A percentile compares a stretch with the other conserved stretches of the same genome.
Conservation (phyloP, 192 early-diverging fungal species). For the Helicostylum pulchrum region DNA sequence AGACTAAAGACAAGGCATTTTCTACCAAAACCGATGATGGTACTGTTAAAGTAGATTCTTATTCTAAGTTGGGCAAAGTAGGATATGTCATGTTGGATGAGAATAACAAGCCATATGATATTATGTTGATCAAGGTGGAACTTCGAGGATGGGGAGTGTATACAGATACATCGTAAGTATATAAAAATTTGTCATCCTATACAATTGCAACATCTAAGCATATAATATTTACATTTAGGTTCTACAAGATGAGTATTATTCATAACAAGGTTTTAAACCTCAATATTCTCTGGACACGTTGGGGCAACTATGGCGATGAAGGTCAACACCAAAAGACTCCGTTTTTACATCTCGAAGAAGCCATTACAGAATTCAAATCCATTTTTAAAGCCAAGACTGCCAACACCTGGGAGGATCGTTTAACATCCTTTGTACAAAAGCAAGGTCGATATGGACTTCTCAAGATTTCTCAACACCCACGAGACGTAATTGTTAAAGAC, state of each 20-base stretch:
- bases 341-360: conserved; percentile 24
- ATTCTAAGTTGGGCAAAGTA: conserved; percentile 26
- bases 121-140: conserved; percentile 47
- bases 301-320: conserved; percentile 68
- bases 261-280: conserved; percentile 42
- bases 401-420: conserved; percentile 61
- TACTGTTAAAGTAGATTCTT: conserved; percentile 20
- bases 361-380: conserved; percentile 50
- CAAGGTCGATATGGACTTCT: conserved; percentile 42
- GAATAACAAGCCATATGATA: conserved; percentile 37
- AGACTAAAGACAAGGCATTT: neutral
- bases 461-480: conserved; percentile 9
- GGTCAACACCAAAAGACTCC: conserved; percentile 51
- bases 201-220: too few relatives aligned
- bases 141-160: neutral
- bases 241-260: conserved; percentile 59
- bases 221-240: conserved; percentile 17
- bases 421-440: conserved; percentile 45
- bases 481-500: conserved; percentile 22
- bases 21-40: conserved; percentile 19
- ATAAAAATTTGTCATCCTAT: too few relatives aligned
- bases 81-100: conserved; percentile 29
- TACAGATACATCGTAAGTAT: too few relatives aligned
- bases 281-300: conserved; percentile 63
- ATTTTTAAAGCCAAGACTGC: conserved; percentile 70